Base-by-base conservation (phyloP, 306 rosid species). In the Amphicarpaea edgeworthii region DNA sequence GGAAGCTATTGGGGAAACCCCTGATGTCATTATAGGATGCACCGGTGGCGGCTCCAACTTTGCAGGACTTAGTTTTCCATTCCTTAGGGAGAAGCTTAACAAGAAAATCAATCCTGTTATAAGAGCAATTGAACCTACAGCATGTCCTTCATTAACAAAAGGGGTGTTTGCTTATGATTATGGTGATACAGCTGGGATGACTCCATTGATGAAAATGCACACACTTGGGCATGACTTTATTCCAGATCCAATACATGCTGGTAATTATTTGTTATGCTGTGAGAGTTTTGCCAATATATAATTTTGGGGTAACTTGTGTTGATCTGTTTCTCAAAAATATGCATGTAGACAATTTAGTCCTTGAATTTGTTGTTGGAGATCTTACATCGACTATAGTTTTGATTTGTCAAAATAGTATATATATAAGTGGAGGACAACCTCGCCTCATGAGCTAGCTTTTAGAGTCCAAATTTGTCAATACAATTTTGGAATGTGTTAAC, bases 161-260 rank as follows among this genome's bases (percentile, higher is more conserved):
- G 98, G 98, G 26, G 65, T 87, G 1, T 94, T 92, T 69, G 24
- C 90, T 6, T 92, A 94, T 69, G 98, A 94, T 84, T 92, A 73
- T 80, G 97, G 97, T 54, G 98, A 94, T 55, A 90, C 90, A 16
- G 97, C 96, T 3, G 95, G 97, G 85, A 17, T 94, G 93, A 94
- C 98, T 70, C 98, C 98, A 5, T 80, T 94, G 81, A 92, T 94
- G 98, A 94, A 94, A 86, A 92, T 92, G 98, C 98, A 92, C 71
- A 94, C 97, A 2, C 94, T 94, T 70, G 98, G 98, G 1, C 98
- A 94, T 9, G 62, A 92, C 84, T 94, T 94, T 69, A 79, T 94
- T 80, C 98, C 98, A 0, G 98, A 94, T 81, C 98, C 98, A 41
- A 92, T 94, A 73, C 98, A 94, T 70, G 91, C 98, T 6, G 98